Conservation (phyloP, 805 yeast species). For the Middelhovenomyces tepae region DNA sequence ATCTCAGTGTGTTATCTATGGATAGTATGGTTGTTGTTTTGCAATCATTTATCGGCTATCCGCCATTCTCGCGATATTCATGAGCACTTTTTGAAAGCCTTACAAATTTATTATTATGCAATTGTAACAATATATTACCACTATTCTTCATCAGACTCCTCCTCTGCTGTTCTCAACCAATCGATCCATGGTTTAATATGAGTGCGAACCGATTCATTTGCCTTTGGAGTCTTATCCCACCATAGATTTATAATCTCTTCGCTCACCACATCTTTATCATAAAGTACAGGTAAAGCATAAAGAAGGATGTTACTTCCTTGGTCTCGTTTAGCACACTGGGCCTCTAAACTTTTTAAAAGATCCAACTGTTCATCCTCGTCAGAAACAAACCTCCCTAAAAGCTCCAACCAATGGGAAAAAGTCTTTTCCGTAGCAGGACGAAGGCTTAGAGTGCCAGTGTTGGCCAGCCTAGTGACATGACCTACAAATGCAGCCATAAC, state of each 20-base stretch:
- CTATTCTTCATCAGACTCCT: slow-evolving; percentile 24
- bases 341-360: slow-evolving; percentile 42
- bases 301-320: slow-evolving; percentile 38
- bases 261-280: slow-evolving; percentile 73
- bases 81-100: too few species aligned
- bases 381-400: slow-evolving; percentile 80
- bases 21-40: too few species aligned
- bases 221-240: slow-evolving; percentile 72
- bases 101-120: too few species aligned
- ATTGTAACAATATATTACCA: too few species aligned
- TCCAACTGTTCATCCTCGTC: slow-evolving; percentile 72
- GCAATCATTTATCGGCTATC: too few species aligned
- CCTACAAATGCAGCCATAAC: slow-evolving; percentile 63
- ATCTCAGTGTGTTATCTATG: too few species aligned
- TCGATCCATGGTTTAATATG: slow-evolving; percentile 68
- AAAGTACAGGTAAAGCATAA: slow-evolving; percentile 51
- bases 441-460: slow-evolving; percentile 66
- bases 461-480: slow-evolving; percentile 63
- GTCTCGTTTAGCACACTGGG: slow-evolving; percentile 33
- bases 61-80: too few species aligned
- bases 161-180: slow-evolving; percentile 71
- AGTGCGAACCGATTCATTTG: too few species aligned
- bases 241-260: slow-evolving; percentile 74
- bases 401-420: slow-evolving; percentile 70
- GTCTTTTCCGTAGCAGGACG: slow-evolving; percentile 72